Base-by-base conservation (phyloP, 805 yeast genomes). In the Brettanomyces nanus region DNA sequence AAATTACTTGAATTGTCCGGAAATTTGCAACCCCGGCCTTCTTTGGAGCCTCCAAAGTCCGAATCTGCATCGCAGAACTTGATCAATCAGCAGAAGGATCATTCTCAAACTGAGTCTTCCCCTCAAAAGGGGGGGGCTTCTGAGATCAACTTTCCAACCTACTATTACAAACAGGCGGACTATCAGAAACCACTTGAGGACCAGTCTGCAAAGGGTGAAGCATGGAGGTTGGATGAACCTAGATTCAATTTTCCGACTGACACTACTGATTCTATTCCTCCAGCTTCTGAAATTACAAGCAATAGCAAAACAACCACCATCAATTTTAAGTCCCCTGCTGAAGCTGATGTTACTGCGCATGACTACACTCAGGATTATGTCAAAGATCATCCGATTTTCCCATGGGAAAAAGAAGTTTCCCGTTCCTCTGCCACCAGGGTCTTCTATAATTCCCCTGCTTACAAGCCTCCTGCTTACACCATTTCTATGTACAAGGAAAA, bases 311-410 rank as follows among this genome's bases (percentile, higher is more conserved):
- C 13, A 20, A 18, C 13, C 19, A 6, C 26, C 21, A 7, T 15
- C 13, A 10, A 19, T 6, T 11, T 9, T 5, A 14, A 11, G 11
- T 18, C 14, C 20, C 33, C 17, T 15, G 19, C 17, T 9, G 13
- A 19, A 15, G 13, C 14, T 18, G 34, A 20, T 21, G n/a, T n/a
- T n/a, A n/a, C n/a, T n/a, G 26, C 26, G 10, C 26, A 11, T 11
- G 19, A 21, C n/a, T 31, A 31, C n/a, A 28, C 45, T 39, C 54
- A 53, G 28, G 38, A 37, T 11, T 55, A 55, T 37, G 56, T 52
- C 11, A 29, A 35, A 5, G 34, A 48, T 3, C 54, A 60, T 46
- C 62, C 62, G 2, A 54, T 60, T 19, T 61, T 61, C 52, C 66
- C 66, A 21, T 61, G 65, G 64, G 66, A 61, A 39, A 39, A 19